Conservation (phyloP, 768 basidiomycete genomes). For the Kwoniella sp. region DNA sequence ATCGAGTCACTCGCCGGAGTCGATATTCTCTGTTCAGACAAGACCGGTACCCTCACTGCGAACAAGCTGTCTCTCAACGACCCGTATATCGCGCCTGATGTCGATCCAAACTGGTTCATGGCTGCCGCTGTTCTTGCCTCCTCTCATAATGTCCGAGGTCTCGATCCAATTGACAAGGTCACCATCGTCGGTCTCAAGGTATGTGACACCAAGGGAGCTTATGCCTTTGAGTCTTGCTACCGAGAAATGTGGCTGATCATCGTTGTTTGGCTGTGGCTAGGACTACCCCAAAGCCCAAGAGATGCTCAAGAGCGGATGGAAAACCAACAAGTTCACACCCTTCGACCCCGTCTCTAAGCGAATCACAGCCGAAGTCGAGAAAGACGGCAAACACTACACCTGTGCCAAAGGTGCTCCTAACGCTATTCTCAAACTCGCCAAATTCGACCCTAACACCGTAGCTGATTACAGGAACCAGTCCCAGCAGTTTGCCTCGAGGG, state of each 20-base stretch:
- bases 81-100: conserved; percentile 52
- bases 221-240: too few relatives aligned
- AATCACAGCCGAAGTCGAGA: conserved; percentile 61
- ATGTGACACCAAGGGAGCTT: conserved; percentile 9
- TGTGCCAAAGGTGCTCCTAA: conserved; percentile 62
- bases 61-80: conserved; percentile 60
- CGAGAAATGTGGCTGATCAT: too few relatives aligned
- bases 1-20: conserved; percentile 63
- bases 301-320: conserved; percentile 59
- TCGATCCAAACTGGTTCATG: conserved; percentile 56
- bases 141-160: conserved; percentile 59
- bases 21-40: conserved; percentile 57
- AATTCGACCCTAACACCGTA: conserved; percentile 55
- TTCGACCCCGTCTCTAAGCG: conserved; percentile 63
- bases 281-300: conserved; percentile 60
- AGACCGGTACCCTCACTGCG: conserved; percentile 59
- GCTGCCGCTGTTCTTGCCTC: conserved; percentile 60
- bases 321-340: conserved; percentile 60
- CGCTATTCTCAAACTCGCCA: conserved; percentile 59
- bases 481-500: conserved; percentile 59
- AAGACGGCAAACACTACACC: conserved; percentile 58
- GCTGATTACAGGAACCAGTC: conserved; percentile 55
- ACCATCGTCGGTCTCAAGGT: conserved; percentile 59
- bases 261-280: conserved; percentile 24
- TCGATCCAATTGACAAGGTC: conserved; percentile 62